phyloP scores from a whole-genome alignment of 345 rosid species.

The Dipteronia sinensis region DNA sequence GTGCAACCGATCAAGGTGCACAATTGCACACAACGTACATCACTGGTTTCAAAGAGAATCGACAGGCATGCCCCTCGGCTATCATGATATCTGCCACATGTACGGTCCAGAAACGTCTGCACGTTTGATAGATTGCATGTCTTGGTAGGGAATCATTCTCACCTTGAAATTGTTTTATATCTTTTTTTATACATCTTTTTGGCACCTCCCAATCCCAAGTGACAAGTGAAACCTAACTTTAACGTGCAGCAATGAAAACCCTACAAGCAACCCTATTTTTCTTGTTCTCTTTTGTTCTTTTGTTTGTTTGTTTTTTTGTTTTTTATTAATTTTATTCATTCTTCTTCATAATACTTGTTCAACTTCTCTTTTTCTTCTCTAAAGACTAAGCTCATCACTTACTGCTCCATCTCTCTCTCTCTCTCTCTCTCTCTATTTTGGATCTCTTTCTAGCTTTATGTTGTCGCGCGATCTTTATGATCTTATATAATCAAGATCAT shows the following conservation, averaged over 20 bases:
- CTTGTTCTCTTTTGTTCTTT: not conserved
- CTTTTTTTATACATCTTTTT: not conserved
- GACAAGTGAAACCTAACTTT: conserved; percentile 14
- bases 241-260: conserved; percentile 28
- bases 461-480: conserved; percentile 16
- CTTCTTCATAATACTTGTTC: not conserved
- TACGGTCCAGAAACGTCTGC: not conserved
- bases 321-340: no score
- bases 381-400: not conserved
- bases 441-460: no score
- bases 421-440: conserved; percentile 11
- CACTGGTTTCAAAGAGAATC: not conserved
- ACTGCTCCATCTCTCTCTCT: conserved; percentile 8
- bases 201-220: not conserved
- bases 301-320: no score
- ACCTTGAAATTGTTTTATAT: no score
- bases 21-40: not conserved
- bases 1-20: not conserved
- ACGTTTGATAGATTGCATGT: not conserved
- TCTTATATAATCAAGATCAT: not conserved
- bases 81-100: not conserved
- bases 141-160: not conserved
- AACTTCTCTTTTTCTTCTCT: conserved; percentile 8
- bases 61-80: not conserved
- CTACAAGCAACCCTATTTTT: conserved; percentile 20